Conservation (phyloP, 2,329 filamentous ascomycete genomes). For the Penicillium sp. region DNA sequence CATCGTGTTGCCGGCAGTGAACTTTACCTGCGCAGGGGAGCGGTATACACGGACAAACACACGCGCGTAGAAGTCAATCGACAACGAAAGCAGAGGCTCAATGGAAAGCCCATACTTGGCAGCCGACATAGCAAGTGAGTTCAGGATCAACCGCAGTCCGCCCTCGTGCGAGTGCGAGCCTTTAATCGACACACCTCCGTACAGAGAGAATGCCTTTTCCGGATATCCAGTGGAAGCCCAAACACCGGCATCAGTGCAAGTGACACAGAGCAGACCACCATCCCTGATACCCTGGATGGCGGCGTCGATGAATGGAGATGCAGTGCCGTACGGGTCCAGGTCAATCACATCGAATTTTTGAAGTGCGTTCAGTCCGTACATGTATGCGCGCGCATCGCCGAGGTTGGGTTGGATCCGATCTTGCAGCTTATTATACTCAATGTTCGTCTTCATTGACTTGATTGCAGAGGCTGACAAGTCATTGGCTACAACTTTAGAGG, state of each 20-base stretch:
- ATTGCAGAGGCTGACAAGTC: slow-evolving; percentile 76
- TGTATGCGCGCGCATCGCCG: slow-evolving; percentile 81
- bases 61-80: slow-evolving; percentile 91
- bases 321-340: slow-evolving; percentile 91
- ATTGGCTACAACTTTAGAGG: slow-evolving; percentile 78
- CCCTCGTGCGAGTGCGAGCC: slow-evolving; percentile 82
- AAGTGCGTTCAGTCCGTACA: slow-evolving; percentile 62
- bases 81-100: slow-evolving; percentile 85
- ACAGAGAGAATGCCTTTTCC: slow-evolving; percentile 90
- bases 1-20: slow-evolving; percentile 87
- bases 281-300: slow-evolving; percentile 82
- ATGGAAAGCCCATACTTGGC: slow-evolving; percentile 81
- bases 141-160: slow-evolving; percentile 77
- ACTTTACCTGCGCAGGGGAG: slow-evolving; percentile 82
- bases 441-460: slow-evolving; percentile 75
- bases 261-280: slow-evolving; percentile 87
- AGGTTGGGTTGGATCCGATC: slow-evolving; percentile 67
- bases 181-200: slow-evolving; percentile 83
- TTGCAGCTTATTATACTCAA: slow-evolving; percentile 71
- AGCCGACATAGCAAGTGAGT: slow-evolving; percentile 73
- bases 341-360: slow-evolving; percentile 88
- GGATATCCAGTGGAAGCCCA: slow-evolving; percentile 92
- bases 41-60: slow-evolving; percentile 79
- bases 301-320: slow-evolving; percentile 84
- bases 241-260: slow-evolving; percentile 91